Evolutionary conservation across 257 asterid genomes (phyloP).

Genomic region (Ilex asprella): DNA sequence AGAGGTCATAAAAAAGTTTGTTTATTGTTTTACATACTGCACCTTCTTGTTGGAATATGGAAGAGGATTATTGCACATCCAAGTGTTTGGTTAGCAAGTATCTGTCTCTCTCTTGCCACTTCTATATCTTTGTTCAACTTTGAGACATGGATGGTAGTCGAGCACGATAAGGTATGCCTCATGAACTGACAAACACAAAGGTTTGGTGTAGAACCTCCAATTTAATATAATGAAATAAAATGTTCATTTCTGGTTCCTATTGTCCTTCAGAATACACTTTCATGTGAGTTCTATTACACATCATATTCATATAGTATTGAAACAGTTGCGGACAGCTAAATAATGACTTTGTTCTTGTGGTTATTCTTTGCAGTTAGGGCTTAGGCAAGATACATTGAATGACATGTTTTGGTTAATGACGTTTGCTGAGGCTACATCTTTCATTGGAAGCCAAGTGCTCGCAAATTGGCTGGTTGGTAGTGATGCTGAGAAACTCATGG

Average conservation of each 20-base stretch:
- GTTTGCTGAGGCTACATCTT: slow-evolving; percentile 59
- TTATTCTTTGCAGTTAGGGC: slow-evolving; percentile 57
- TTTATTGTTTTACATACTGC: slow-evolving; percentile 59
- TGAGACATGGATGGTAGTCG: slow-evolving; percentile 88
- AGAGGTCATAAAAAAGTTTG: slow-evolving; percentile 75
- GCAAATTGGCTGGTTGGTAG: slow-evolving; percentile 65
- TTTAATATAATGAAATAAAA: no score
- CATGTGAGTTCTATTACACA: no score
- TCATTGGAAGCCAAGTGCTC: slow-evolving; percentile 62
- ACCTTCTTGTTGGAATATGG: slow-evolving; percentile 51
- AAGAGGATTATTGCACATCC: slow-evolving; percentile 46
- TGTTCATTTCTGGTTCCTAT: no score
- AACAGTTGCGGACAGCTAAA: no score
- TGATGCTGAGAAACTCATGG: slow-evolving; percentile 28
- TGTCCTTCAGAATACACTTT: no score
- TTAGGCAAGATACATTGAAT: slow-evolving; percentile 74
- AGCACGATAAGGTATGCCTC: slow-evolving; percentile 67
- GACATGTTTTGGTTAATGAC: slow-evolving; percentile 97
- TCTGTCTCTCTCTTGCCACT: slow-evolving; percentile 67
- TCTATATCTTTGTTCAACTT: slow-evolving; percentile 67
- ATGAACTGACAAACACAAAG: neutral
- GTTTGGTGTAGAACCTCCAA: no score
- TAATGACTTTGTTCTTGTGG: neutral
- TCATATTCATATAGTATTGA: no score
- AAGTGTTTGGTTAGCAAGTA: slow-evolving; percentile 49